Evolutionary conservation across 1,284 basidiomycete genomes (phyloP).

Genomic region (Pseudozyma hubeiensis): DNA sequence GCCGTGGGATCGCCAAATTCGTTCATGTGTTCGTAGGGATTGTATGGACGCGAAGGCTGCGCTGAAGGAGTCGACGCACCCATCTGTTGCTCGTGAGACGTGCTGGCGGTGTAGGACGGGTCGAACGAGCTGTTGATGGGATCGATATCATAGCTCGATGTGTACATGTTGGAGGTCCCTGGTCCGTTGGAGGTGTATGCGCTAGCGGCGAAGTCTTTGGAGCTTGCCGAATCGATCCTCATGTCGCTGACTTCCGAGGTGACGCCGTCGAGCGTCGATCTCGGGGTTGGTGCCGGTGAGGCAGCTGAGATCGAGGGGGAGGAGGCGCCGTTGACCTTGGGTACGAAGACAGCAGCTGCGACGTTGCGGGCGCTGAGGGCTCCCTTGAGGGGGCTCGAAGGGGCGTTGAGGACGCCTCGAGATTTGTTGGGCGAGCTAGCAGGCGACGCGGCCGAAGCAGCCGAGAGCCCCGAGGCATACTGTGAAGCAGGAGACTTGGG

Average conservation of each 20-base stretch:
- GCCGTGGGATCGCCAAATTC: slow-evolving; percentile 54
- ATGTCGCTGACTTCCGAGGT: slow-evolving; percentile 27
- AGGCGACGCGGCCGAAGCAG: slow-evolving; percentile 22
- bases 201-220: slow-evolving; percentile 22
- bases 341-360: slow-evolving; percentile 61
- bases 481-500: slow-evolving; percentile 27
- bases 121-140: slow-evolving; percentile 35
- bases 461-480: slow-evolving; percentile 21
- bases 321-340: slow-evolving; percentile 48
- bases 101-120: slow-evolving; percentile 12
- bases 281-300: slow-evolving; percentile 13
- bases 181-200: slow-evolving; percentile 24
- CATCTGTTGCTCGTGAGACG: slow-evolving; percentile 30
- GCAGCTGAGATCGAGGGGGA: slow-evolving; percentile 30
- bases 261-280: slow-evolving; percentile 21
- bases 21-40: slow-evolving; percentile 61
- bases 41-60: slow-evolving; percentile 39
- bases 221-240: slow-evolving; percentile 24
- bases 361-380: slow-evolving; percentile 57
- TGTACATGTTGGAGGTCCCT: slow-evolving; percentile 34
- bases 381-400: slow-evolving; percentile 45
- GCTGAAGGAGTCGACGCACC: slow-evolving; percentile 21
- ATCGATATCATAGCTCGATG: slow-evolving; percentile 23
- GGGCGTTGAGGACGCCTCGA: slow-evolving; percentile 14
- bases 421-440: slow-evolving; percentile 28